Conservation (phyloP, 2,329 filamentous ascomycete genomes). For the Penicillium sp. region DNA sequence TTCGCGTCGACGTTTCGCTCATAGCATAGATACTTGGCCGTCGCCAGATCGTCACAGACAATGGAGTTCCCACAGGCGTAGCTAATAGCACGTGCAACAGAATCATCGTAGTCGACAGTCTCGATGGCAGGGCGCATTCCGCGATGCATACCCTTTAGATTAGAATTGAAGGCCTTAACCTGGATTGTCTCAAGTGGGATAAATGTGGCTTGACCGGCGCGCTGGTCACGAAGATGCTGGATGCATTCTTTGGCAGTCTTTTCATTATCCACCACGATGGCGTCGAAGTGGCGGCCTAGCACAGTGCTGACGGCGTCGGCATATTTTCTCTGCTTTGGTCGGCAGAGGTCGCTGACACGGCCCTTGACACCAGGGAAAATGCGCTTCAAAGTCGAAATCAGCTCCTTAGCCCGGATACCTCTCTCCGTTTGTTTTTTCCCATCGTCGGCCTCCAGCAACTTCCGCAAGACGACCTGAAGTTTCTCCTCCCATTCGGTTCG, state of each 20-base stretch:
- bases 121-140: conserved; percentile 86
- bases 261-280: conserved; percentile 90
- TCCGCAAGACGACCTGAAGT: conserved; percentile 71
- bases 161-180: conserved; percentile 83
- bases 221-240: conserved; percentile 85
- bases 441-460: conserved; percentile 79
- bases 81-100: conserved; percentile 84
- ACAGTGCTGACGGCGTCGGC: conserved; percentile 90
- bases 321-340: conserved; percentile 95
- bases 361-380: conserved; percentile 90
- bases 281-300: conserved; percentile 87
- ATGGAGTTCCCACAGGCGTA: conserved; percentile 94
- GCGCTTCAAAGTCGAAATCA: conserved; percentile 78
- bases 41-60: conserved; percentile 80
- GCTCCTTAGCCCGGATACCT: conserved; percentile 73
- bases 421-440: conserved; percentile 79
- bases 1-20: conserved; percentile 81
- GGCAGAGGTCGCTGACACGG: conserved; percentile 84
- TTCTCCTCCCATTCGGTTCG: conserved; percentile 90
- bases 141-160: conserved; percentile 80
- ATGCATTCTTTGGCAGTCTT: conserved; percentile 93
- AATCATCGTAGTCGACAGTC: conserved; percentile 86
- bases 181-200: conserved; percentile 97
- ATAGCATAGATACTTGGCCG: conserved; percentile 87
- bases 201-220: conserved; percentile 82